Conservation (phyloP, 352 stramenopile species). For the Globisporangium splendens region DNA sequence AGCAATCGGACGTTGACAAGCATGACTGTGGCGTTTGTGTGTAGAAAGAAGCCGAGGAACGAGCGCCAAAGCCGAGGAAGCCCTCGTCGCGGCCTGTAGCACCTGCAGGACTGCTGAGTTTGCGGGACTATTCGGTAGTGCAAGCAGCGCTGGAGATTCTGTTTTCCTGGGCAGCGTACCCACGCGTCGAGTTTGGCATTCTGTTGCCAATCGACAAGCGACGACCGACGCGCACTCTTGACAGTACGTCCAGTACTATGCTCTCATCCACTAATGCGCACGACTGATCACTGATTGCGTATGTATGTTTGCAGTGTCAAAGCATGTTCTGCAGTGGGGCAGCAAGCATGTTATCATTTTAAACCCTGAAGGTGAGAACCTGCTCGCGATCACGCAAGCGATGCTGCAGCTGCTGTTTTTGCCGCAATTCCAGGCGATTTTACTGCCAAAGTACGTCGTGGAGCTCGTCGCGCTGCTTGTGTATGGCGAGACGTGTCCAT, state of each 20-base stretch:
- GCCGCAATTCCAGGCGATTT: conserved; percentile 71
- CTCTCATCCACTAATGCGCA: not conserved
- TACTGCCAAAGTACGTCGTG: conserved; percentile 76
- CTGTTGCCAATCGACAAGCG: conserved; percentile 61
- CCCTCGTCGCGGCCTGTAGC: conserved; percentile 28
- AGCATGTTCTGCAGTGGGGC: conserved; percentile 47
- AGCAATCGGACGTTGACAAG: not conserved
- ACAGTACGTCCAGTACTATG: conserved; percentile 37
- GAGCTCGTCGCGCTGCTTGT: conserved; percentile 72
- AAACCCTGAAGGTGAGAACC: conserved; percentile 17
- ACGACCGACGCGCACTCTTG: conserved; percentile 71
- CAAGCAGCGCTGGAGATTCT: conserved; percentile 76
- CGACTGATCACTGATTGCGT: not conserved
- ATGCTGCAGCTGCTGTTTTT: conserved; percentile 62
- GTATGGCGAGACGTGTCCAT: conserved; percentile 29
- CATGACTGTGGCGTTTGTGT: not conserved
- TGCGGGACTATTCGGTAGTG: conserved; percentile 81
- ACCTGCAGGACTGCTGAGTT: conserved; percentile 66
- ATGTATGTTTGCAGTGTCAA: conserved; percentile 59
- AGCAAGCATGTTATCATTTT: conserved; percentile 11
- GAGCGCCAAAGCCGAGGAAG: conserved; percentile 9
- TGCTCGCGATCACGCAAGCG: conserved; percentile 38
- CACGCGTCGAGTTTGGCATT: conserved; percentile 45
- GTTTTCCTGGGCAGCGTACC: conserved; percentile 64
- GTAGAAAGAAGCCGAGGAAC: conserved; percentile 1